Percentiles rank a stretch among this genome's conserved stretches.
Conservation (phyloP, 495 filamentous ascomycete species). For the Geoglossum glabrum region DNA sequence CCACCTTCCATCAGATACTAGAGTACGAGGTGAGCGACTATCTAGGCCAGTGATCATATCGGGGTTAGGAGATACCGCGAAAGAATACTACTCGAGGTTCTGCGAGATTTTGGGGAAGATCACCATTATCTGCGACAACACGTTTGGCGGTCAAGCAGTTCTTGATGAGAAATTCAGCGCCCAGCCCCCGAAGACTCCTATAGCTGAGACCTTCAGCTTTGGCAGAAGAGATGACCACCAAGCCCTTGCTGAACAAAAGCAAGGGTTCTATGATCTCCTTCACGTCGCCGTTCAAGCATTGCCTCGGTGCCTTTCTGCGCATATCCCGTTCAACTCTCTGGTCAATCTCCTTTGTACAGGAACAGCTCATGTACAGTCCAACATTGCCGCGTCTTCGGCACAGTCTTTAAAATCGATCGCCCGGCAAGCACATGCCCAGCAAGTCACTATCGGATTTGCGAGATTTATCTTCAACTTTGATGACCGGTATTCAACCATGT, state of each 20-base stretch:
- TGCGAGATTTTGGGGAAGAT: slow-evolving; percentile 92
- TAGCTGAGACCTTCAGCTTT: slow-evolving; percentile 87
- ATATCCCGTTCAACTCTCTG: slow-evolving; percentile 82
- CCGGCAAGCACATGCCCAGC: slow-evolving; percentile 77
- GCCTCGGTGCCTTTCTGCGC: slow-evolving; percentile 73
- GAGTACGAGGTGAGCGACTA: slow-evolving; percentile 33
- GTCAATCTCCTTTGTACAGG: slow-evolving; percentile 93
- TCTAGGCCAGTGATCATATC: slow-evolving; percentile 57
- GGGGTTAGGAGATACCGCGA: slow-evolving; percentile 52
- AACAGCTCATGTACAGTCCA: slow-evolving; percentile 81
- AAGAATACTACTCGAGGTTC: slow-evolving; percentile 70
- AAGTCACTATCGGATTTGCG: slow-evolving; percentile 90
- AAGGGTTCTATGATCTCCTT: slow-evolving; percentile 87
- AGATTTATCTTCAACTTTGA: slow-evolving; percentile 97
- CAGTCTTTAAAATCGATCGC: slow-evolving; percentile 91
- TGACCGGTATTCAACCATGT: slow-evolving; percentile 91
- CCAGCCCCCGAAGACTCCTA: slow-evolving; percentile 75
- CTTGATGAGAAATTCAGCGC: slow-evolving; percentile 86
- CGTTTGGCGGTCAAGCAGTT: slow-evolving; percentile 88
- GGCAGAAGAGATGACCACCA: slow-evolving; percentile 57
- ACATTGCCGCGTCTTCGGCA: slow-evolving; percentile 80
- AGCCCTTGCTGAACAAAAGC: slow-evolving; percentile 59
- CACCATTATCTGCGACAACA: slow-evolving; percentile 84
- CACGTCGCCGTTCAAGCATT: slow-evolving; percentile 91
- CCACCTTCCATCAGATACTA: slow-evolving; percentile 2